phyloP scores from a whole-genome alignment of 371 early-diverging fungal species.

The Sporodiniella umbellata region DNA sequence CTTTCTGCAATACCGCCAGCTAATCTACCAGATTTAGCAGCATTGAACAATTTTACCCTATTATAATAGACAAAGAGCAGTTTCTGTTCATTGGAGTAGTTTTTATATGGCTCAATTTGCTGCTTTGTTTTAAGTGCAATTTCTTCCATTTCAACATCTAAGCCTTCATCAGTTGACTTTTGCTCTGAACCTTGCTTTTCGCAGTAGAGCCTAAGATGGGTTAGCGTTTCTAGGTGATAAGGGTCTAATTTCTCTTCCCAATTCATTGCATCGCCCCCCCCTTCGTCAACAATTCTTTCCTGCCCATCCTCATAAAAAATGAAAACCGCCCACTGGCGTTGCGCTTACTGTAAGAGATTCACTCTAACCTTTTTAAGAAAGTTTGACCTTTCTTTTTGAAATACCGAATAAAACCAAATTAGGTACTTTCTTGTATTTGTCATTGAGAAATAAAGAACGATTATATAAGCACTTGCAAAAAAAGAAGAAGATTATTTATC shows the following conservation, averaged over 20 bases:
- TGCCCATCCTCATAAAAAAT: slow-evolving; percentile 12
- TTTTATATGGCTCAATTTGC: slow-evolving; percentile 7
- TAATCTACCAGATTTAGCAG: slow-evolving; percentile 13
- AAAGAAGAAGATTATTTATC: too few relatives aligned
- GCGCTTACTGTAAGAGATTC: too few relatives aligned
- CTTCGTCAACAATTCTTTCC: slow-evolving; percentile 7
- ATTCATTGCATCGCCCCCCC: slow-evolving; percentile 5
- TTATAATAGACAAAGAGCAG: slow-evolving; percentile 12
- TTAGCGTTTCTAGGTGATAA: slow-evolving; percentile 4
- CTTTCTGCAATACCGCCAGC: slow-evolving; percentile 11
- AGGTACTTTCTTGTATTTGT: too few relatives aligned
- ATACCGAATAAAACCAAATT: too few relatives aligned
- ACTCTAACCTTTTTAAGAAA: too few relatives aligned
- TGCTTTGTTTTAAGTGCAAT: slow-evolving; percentile 5
- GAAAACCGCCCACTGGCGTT: too few relatives aligned
- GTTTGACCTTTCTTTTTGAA: too few relatives aligned
- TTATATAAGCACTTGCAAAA: too few relatives aligned
- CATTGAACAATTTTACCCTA: slow-evolving; percentile 11
- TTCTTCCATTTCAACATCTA: slow-evolving; percentile 15
- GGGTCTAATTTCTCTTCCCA: slow-evolving; percentile 11
- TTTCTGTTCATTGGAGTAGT: slow-evolving; percentile 12
- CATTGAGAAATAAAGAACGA: too few relatives aligned
- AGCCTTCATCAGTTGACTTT: slow-evolving; percentile 5
- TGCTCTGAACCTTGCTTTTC: slow-evolving; percentile 5
- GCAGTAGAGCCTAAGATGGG: slow-evolving; percentile 2